These are phyloP conservation scores for Allomyces arbusculus DNA, from an alignment of 192 early-diverging fungal genomes.

Conservation along the genomic window DNA sequence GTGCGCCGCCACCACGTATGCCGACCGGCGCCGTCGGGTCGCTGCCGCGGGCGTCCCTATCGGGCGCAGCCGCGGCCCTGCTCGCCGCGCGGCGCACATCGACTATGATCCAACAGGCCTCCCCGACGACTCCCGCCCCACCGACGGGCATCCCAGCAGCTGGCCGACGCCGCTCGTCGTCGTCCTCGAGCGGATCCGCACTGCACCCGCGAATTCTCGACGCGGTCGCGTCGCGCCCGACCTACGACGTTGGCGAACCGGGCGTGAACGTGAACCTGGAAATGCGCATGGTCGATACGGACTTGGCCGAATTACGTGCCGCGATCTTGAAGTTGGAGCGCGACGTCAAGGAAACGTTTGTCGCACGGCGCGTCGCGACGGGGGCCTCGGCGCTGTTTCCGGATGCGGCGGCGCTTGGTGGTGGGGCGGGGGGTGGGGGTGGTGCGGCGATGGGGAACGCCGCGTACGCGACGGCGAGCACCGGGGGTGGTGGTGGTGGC, in stretches of 20 bases:
- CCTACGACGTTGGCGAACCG: neutral
- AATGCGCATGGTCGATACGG: neutral
- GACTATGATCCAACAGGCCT: no score
- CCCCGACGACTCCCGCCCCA: no score
- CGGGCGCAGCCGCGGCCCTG: no score
- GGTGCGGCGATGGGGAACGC: neutral
- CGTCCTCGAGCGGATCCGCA: no score
- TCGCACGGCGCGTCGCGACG: neutral
- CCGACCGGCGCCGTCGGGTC: no score
- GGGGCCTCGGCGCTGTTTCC: neutral
- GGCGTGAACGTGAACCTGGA: neutral
- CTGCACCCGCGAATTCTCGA: no score
- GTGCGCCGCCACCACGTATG: no score
- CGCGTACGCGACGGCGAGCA: neutral
- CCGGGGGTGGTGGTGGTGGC: neutral
- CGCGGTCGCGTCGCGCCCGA: no score
- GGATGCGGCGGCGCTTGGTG: neutral
- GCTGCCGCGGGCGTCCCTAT: no score
- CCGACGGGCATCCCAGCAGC: no score
- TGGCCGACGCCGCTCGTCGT: no score
- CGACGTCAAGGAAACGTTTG: neutral
- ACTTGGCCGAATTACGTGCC: neutral
- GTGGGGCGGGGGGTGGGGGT: neutral
- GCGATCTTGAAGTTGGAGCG: neutral
- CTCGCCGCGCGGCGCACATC: no score